These are phyloP conservation scores for Pseudopithomyces chartarum DNA, from an alignment of 2,329 filamentous ascomycete genomes.

Conservation along the genomic window DNA sequence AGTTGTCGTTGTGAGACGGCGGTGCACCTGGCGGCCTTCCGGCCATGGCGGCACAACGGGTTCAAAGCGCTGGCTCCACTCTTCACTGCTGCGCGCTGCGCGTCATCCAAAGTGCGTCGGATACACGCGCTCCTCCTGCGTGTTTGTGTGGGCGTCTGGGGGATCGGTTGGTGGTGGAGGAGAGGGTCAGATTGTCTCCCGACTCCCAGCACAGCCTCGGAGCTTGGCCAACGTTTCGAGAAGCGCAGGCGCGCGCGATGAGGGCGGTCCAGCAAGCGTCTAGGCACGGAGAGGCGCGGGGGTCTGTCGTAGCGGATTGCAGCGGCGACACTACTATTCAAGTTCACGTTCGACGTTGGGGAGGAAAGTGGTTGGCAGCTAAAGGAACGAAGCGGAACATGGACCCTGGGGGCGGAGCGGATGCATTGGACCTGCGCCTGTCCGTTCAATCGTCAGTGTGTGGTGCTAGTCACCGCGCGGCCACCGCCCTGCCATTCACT, in stretches of 20 bases:
- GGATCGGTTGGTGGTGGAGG: conserved; percentile 7
- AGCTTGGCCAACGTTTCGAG: conserved; percentile 24
- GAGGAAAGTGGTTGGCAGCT: background rate
- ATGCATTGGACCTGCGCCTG: conserved; percentile 7
- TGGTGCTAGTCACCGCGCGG: background rate
- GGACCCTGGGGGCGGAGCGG: conserved; percentile 11
- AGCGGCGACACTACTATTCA: background rate
- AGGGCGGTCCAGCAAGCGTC: background rate
- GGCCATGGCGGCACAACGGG: conserved; percentile 49
- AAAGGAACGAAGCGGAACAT: conserved; percentile 7
- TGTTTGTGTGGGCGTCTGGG: conserved; percentile 7
- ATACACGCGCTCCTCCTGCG: conserved; percentile 3
- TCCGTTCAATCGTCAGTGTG: background rate
- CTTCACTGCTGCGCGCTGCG: conserved; percentile 24
- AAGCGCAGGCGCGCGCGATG: conserved; percentile 6
- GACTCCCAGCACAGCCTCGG: conserved; percentile 19
- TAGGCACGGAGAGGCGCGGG: background rate
- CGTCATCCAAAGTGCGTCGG: conserved; percentile 28
- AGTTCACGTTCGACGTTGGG: background rate
- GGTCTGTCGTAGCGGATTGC: background rate
- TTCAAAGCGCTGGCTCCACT: conserved; percentile 26
- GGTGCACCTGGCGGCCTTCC: conserved; percentile 61
- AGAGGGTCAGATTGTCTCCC: conserved; percentile 6
- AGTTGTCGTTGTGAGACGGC: conserved; percentile 57
- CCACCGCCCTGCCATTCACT: background rate